These are phyloP conservation scores for Phytophthora parvispora DNA, from an alignment of 352 stramenopile species.

Conservation along the genomic window DNA sequence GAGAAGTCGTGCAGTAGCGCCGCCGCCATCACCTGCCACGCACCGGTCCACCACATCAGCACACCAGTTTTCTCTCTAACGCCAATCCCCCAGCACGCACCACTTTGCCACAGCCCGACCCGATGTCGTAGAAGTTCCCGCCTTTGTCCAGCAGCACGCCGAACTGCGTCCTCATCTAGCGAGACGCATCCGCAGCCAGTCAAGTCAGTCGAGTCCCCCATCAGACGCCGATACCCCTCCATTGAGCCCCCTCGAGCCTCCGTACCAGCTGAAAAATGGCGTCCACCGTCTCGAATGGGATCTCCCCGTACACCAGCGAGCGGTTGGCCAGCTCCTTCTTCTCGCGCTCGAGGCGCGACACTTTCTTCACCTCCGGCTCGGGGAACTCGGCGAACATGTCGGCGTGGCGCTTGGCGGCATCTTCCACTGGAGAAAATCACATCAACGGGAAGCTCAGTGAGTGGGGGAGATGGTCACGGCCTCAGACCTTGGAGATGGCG, in stretches of 20 bases:
- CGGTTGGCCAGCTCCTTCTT: conserved; percentile 71
- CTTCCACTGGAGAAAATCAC: conserved; percentile 44
- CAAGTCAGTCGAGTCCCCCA: no score
- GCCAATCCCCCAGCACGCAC: conserved; percentile 29
- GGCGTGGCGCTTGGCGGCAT: conserved; percentile 47
- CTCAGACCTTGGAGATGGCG: neutral
- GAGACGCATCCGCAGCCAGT: neutral
- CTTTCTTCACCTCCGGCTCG: conserved; percentile 60
- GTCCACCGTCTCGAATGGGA: conserved; percentile 64
- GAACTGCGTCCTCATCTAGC: conserved; percentile 68
- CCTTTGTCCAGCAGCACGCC: conserved; percentile 68
- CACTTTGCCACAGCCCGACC: conserved; percentile 80
- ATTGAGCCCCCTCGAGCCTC: neutral
- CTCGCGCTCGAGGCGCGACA: conserved; percentile 73
- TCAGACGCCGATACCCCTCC: neutral
- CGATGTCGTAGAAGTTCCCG: conserved; percentile 78
- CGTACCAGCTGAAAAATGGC: conserved; percentile 70
- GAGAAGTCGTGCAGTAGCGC: conserved; percentile 72
- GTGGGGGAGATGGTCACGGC: neutral
- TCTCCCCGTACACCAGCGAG: conserved; percentile 75
- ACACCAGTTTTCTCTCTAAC: neutral
- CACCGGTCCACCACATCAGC: neutral
- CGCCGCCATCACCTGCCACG: conserved; percentile 57
- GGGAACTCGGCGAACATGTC: conserved; percentile 63
- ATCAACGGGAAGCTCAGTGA: neutral